These are phyloP conservation scores for Ogataea nitratoaversa DNA, from an alignment of 805 yeast genomes.

Conservation along the genomic window DNA sequence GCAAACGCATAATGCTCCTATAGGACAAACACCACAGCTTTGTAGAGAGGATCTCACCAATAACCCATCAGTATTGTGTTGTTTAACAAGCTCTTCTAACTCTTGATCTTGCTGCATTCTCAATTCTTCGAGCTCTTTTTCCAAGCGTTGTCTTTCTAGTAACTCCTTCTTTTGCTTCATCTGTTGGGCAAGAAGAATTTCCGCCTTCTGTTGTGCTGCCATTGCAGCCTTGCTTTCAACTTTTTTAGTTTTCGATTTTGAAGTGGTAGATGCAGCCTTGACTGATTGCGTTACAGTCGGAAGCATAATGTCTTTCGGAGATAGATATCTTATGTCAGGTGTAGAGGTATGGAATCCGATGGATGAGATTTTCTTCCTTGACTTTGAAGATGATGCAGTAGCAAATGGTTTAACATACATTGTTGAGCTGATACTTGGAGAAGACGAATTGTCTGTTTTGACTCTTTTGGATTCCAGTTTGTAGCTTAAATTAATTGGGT, in stretches of 20 bases:
- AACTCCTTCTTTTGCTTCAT: slow-evolving; percentile 17
- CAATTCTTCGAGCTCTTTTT: slow-evolving; percentile 7
- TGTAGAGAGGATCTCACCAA: background rate
- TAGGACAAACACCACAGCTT: slow-evolving; percentile 1
- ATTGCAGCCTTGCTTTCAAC: slow-evolving; percentile 17
- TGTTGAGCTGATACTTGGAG: background rate
- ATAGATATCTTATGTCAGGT: slow-evolving; percentile 9
- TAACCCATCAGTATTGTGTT: background rate
- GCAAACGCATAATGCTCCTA: background rate
- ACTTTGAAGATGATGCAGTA: background rate
- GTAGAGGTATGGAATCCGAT: slow-evolving; percentile 8
- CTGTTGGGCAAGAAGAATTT: slow-evolving; percentile 18
- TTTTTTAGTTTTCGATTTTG: slow-evolving; percentile 9
- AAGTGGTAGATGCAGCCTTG: background rate
- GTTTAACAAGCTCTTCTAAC: slow-evolving; percentile 2
- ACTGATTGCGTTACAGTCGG: slow-evolving; percentile 6
- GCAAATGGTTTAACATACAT: background rate
- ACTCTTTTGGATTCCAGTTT: slow-evolving; percentile 28
- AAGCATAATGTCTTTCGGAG: slow-evolving; percentile 25
- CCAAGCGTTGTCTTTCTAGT: slow-evolving; percentile 14
- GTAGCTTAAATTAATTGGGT: slow-evolving; percentile 31
- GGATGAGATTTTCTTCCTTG: no score
- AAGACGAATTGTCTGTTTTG: slow-evolving; percentile 16
- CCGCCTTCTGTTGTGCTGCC: slow-evolving; percentile 19
- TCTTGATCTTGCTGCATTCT: slow-evolving; percentile 6